Evolutionary conservation across 176 grass and related monocot species (phyloP).

Genomic region (Elymus sibiricus): DNA sequence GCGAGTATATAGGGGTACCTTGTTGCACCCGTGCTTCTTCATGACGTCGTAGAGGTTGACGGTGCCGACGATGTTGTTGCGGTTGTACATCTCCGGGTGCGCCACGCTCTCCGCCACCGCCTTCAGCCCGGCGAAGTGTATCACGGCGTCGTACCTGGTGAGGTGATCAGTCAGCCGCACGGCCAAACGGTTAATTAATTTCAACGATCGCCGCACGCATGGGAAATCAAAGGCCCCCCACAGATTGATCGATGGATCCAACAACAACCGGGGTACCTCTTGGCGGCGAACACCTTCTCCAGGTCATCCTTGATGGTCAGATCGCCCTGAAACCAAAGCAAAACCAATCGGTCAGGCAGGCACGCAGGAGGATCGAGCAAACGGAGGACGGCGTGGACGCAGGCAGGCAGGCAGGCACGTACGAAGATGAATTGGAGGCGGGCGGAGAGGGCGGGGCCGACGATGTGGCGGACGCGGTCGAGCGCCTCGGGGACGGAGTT

Average conservation of each 20-base stretch:
- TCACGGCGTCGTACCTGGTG: constrained; percentile 78
- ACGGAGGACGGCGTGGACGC: no score
- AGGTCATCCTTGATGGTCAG: constrained; percentile 65
- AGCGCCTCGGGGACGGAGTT: constrained; percentile 88
- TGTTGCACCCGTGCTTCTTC: constrained; percentile 72
- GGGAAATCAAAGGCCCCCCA: background rate
- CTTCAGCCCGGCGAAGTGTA: constrained; percentile 91
- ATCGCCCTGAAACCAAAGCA: constrained; percentile 48
- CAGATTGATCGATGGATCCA: background rate
- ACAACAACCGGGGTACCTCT: background rate
- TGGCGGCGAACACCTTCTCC: constrained; percentile 63
- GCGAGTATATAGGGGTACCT: constrained; percentile 27
- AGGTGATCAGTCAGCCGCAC: background rate
- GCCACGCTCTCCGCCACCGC: constrained; percentile 87
- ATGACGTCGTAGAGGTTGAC: constrained; percentile 78
- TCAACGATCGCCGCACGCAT: background rate
- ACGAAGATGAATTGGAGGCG: constrained; percentile 69
- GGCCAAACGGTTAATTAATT: no score
- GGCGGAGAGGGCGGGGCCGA: constrained; percentile 55
- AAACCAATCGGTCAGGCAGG: background rate
- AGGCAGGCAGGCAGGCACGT: background rate
- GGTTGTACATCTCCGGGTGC: constrained; percentile 75
- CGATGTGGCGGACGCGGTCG: constrained; percentile 76
- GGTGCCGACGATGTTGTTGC: constrained; percentile 88
- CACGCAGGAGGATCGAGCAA: no score